A percentile compares a stretch with the other conserved stretches of the same genome.
Evolutionary conservation across 176 grass and related monocot species (phyloP).

Genomic region (Melocanna baccifera): DNA sequence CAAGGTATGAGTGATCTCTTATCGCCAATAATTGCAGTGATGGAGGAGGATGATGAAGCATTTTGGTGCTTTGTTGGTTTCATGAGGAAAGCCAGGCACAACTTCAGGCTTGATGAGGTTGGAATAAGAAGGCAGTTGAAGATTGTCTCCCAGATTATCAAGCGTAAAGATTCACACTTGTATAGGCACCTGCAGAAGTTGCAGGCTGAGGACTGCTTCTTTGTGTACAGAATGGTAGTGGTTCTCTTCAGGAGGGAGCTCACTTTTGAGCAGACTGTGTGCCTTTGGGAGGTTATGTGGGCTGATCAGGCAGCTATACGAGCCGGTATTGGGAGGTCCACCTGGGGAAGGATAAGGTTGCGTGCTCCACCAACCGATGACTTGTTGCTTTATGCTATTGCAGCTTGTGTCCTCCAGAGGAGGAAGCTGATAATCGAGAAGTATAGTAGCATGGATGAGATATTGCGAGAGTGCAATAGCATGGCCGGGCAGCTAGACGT

Average conservation of each 20-base stretch:
- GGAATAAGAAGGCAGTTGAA: constrained; percentile 86
- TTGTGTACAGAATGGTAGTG: constrained; percentile 97
- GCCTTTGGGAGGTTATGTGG: constrained; percentile 98
- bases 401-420: constrained; percentile 86
- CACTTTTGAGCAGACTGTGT: constrained; percentile 82
- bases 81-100: constrained; percentile 91
- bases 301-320: constrained; percentile 89
- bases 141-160: constrained; percentile 93
- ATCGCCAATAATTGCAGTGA: constrained; percentile 76
- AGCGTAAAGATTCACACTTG: constrained; percentile 81
- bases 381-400: constrained; percentile 84
- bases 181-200: constrained; percentile 90
- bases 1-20: constrained; percentile 98
- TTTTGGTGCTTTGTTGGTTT: constrained; percentile 98
- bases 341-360: constrained; percentile 80
- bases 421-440: constrained; percentile 94
- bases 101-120: constrained; percentile 93
- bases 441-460: constrained; percentile 95
- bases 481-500: constrained; percentile 89
- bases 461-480: constrained; percentile 85
- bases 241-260: constrained; percentile 94
- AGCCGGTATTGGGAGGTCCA: constrained; percentile 65
- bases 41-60: constrained; percentile 79
- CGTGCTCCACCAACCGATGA: constrained; percentile 79
- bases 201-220: constrained; percentile 98